Percentiles rank a stretch among this genome's conserved stretches.
Conservation (phyloP, 495 filamentous ascomycete species). For the Tetracladium setigerum region DNA sequence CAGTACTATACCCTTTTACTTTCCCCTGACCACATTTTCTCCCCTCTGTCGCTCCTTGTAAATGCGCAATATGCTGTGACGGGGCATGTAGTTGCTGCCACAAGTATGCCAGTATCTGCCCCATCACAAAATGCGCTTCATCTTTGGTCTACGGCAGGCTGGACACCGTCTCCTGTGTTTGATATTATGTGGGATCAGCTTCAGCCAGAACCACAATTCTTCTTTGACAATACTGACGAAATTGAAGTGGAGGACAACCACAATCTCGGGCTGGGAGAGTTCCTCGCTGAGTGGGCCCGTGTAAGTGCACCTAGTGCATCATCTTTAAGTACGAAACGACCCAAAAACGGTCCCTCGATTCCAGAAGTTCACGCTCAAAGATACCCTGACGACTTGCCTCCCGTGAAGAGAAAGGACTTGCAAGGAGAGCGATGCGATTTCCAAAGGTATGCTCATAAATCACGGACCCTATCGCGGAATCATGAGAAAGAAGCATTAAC, state of each 20-base stretch:
- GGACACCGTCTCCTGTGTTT: not conserved
- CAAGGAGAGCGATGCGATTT: slow-evolving; percentile 57
- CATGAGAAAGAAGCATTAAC: too few species aligned
- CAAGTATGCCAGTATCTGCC: not conserved
- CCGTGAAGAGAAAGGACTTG: slow-evolving; percentile 29
- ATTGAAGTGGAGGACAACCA: slow-evolving; percentile 19
- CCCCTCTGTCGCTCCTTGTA: not conserved
- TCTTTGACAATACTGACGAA: slow-evolving; percentile 12
- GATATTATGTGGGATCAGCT: not conserved
- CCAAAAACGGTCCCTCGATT: not conserved
- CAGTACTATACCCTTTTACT: slow-evolving; percentile 20
- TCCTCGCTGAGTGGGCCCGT: slow-evolving; percentile 15
- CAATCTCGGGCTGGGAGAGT: slow-evolving; percentile 17
- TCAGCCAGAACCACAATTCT: not conserved
- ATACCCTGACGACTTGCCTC: not conserved
- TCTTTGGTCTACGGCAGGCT: slow-evolving; percentile 1
- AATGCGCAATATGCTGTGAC: slow-evolving; percentile 3
- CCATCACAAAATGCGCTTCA: slow-evolving; percentile 1
- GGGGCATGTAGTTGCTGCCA: not conserved
- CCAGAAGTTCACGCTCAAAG: slow-evolving; percentile 7
- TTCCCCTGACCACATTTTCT: slow-evolving; percentile 3
- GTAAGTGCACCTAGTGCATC: not conserved
- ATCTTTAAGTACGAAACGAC: not conserved
- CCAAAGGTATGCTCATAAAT: too few species aligned
- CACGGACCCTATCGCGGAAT: too few species aligned